Base-by-base conservation (phyloP, 1,284 basidiomycete species). In the Ceratobasidium sp. region DNA sequence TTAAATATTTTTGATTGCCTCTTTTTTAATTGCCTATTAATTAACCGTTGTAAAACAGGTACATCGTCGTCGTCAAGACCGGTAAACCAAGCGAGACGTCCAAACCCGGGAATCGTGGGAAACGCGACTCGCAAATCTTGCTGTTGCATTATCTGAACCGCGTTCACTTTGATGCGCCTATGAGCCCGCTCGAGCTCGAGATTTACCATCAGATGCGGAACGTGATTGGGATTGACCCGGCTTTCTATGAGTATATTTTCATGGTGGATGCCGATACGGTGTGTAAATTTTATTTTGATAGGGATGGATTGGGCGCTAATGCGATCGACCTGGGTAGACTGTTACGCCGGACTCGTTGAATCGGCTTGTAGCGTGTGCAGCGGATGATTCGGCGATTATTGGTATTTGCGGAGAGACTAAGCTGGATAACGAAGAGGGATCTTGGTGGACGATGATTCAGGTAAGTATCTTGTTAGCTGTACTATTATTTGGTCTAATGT, bases 131-230 rank as follows among this genome's bases (percentile, higher is more conserved):
- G 84, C 98, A 99, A 86, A 97, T 99, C 82, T 93, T 99, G 72
- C 89, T 99, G 80, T 99, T 99, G 97, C 91, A 91, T 70, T 99
- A 99, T 89, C 90, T 99, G 85, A 96, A 98, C 86, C 90, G 95
- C 63, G 97, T 99, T 9, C 97, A 99, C 86, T 99, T 98, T 85
- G 96, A 98, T 83, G 89, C 93, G 1, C 94, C 97, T 0, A 99
- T 99, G 97, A 93, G 91, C 53, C 97, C 97, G 0, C 87, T 99
- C 81, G 97, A 99, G 86, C 89, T 99, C 71, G 97, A 99, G 85
- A 94, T 99, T 81, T 99, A 97, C 83, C 97, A 99, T 86, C 97
- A 99, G 86, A 98, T 99, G 95, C 92, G 97, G 81, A 99, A 99
- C 7, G 42, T 64, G 46, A 67, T 66, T 15, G 9, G 33, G 63